Base-by-base conservation (phyloP, 495 filamentous ascomycete species). In the Xylaria acuta region DNA sequence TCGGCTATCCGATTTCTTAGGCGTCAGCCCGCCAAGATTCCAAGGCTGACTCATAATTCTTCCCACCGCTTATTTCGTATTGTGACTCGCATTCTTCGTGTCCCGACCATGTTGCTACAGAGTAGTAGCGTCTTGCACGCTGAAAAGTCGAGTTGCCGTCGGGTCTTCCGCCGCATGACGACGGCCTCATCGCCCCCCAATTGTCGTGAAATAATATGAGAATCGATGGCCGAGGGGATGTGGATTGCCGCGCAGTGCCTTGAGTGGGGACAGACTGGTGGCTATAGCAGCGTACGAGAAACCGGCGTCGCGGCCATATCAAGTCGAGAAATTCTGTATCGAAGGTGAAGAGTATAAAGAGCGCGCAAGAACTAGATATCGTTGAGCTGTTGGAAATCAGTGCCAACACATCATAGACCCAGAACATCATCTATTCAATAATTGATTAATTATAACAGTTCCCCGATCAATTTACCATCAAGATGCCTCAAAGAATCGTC, bases 401-500 rank as follows among this genome's bases (percentile, higher is more conserved):
- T 20, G 30, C 22, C 49, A 40, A n/a, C 45, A 53, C 3, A 27
- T 2, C 16, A 38, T 0, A 67, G 7, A 43, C 30, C 20, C 30
- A 32, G 5, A 27, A 47, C 32, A 40, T 38, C n/a, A 45, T 45
- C 25, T 58, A 32, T 58, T 30, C 25, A 1, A 11, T n/a, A 27
- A 65, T 47, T 12, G 14, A 40, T 16, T 56, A 25, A 25, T 67
- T 11, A 11, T 12, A 22, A 22, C 41, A 30, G 5, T 36, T 62
- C 6, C 5, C 36, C 22, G 30, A 9, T 36, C 40, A 25, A 5
- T 49, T 41, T 3, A 41, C 54, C 7, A n/a, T n/a, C 40, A 62
- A 34, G 18, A 69, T 62, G 53, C 8, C 67, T 62, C 67, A 69
- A 60, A 63, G 54, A 20, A 73, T 75, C 11, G 65, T 70, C 65